These are phyloP conservation scores for Talaromyces sp. DNA, from an alignment of 2,329 filamentous ascomycete species.

Conservation along the genomic window DNA sequence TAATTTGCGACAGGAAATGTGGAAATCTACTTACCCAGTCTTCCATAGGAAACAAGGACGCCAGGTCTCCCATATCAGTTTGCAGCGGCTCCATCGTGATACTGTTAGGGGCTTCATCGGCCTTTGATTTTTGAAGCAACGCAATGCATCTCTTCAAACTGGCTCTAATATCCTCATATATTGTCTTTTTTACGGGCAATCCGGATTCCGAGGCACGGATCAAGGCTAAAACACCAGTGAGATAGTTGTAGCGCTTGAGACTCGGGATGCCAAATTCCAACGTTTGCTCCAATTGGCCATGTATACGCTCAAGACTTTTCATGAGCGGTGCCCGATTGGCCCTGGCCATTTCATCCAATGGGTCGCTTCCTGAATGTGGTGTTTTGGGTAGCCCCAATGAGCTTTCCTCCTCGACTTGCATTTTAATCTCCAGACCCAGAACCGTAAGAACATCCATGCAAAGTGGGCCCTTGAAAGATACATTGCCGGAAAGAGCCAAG, in stretches of 20 bases:
- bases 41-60: slow-evolving; percentile 2
- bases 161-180: slow-evolving; percentile 9
- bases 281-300: slow-evolving; percentile 17
- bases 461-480: slow-evolving; percentile 18
- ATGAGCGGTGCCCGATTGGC: slow-evolving; percentile 15
- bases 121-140: slow-evolving; percentile 7
- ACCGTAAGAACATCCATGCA: slow-evolving; percentile 18
- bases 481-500: slow-evolving; percentile 13
- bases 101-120: neutral
- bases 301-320: slow-evolving; percentile 15
- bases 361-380: slow-evolving; percentile 5
- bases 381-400: neutral
- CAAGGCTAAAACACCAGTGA: slow-evolving; percentile 9
- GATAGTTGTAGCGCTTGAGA: slow-evolving; percentile 12
- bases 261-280: slow-evolving; percentile 14
- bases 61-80: neutral
- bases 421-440: slow-evolving; percentile 18
- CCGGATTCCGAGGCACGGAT: slow-evolving; percentile 12
- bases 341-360: slow-evolving; percentile 10
- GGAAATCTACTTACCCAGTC: slow-evolving; percentile 1
- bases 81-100: neutral
- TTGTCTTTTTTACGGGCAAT: slow-evolving; percentile 11
- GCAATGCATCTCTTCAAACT: slow-evolving; percentile 10
- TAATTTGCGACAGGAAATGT: neutral
- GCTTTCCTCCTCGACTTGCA: slow-evolving; percentile 19